Conservation (phyloP, 2,329 filamentous ascomycete species). For the Periconia macrospinosa region DNA sequence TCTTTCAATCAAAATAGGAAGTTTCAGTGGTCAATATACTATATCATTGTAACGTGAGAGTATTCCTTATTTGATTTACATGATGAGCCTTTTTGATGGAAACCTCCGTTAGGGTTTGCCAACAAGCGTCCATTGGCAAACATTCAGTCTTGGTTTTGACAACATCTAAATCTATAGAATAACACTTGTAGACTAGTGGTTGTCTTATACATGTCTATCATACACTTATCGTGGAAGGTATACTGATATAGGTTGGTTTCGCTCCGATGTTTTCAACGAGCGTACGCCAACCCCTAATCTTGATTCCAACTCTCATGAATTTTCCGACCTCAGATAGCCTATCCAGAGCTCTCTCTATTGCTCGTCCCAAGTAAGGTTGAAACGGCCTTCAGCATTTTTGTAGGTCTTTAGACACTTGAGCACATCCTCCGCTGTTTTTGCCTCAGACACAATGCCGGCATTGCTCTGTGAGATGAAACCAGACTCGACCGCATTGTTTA, state of each 20-base stretch:
- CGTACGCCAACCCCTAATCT: neutral
- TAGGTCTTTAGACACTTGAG: constrained; percentile 73
- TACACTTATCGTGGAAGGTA: neutral
- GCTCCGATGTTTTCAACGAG: neutral
- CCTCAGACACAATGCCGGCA: constrained; percentile 76
- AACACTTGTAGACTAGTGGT: neutral
- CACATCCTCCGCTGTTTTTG: constrained; percentile 71
- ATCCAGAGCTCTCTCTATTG: constrained; percentile 14
- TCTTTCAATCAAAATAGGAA: too few species aligned
- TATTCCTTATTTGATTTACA: too few species aligned
- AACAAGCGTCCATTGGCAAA: too few species aligned
- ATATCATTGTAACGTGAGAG: too few species aligned
- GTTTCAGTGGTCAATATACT: too few species aligned
- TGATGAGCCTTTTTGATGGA: too few species aligned
- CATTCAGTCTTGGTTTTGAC: too few species aligned
- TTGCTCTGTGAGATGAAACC: constrained; percentile 77
- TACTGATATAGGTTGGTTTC: neutral
- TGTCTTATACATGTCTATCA: neutral
- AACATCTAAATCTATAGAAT: neutral
- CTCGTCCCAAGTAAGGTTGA: constrained; percentile 78
- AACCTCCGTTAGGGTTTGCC: too few species aligned
- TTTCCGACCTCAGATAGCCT: neutral
- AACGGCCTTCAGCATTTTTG: constrained; percentile 71
- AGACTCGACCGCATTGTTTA: constrained; percentile 71
- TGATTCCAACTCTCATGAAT: neutral